Base-by-base conservation (phyloP, 371 early-diverging fungal genomes). In the Mucor plumbeus region DNA sequence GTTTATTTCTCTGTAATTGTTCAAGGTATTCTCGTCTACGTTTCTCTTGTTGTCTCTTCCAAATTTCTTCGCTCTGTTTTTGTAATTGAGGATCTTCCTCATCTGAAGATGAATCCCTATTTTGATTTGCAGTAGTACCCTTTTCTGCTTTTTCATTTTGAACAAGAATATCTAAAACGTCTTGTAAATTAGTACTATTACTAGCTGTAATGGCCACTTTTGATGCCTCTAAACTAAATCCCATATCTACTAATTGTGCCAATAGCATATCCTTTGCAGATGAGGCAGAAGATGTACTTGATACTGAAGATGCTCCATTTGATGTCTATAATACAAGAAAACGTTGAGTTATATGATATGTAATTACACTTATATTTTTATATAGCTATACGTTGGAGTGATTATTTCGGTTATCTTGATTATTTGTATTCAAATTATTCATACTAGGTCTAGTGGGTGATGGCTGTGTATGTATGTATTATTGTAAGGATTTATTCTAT, bases 231-330 rank as follows among this genome's bases (percentile, higher is more conserved):
- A 77, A 72, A 17, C 84, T 78, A 71, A 94, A 96, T 0, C 95
- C 95, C 90, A 92, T 91, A 35, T 88, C 88, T 14, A 89, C 82
- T 56, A 94, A 80, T 72, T 90, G 88, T 7, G 93, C 91, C 36
- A 91, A 71, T 35, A 72, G 13, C 33, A 64, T 67, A 36, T 78
- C 73, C 48, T 59, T 54, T 5, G 34, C 26, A 34, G 64, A 33
- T 10, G 55, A n/a, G 6, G 54, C 26, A n/a, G 54, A 17, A 7
- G 47, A 31, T 8, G 17, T 47, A n/a, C 34, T 40, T 19, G 54
- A 39, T 54, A 33, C 39, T 26, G 63, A 54, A 2, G 63, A 14
- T 36, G 48, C 48, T 26, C 44, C 41, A 43, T 59, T 26, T 31
- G 41, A 14, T 31, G 33, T 43, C 33, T 43, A 31, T 1, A 13